Evolutionary conservation across 2,329 filamentous ascomycete genomes (phyloP).

Genomic region (Lecanicillium sp.): DNA sequence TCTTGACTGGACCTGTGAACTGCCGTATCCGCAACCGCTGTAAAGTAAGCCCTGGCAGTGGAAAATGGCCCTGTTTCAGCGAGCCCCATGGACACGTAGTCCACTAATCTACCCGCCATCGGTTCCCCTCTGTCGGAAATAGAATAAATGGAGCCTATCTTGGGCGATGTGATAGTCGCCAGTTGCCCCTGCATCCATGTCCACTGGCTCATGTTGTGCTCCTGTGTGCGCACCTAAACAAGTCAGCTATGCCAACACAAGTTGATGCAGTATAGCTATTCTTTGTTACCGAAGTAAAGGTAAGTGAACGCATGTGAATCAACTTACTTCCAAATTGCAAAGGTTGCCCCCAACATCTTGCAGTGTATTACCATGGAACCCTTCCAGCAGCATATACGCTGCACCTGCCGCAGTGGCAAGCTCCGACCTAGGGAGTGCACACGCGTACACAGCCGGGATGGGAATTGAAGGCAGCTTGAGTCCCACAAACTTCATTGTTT

Average conservation of each 20-base stretch:
- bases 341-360: conserved; percentile 13
- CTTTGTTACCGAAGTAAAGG: too few species aligned
- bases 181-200: conserved; percentile 14
- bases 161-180: conserved; percentile 13
- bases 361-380: conserved; percentile 16
- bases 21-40: conserved; percentile 12
- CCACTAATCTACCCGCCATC: conserved; percentile 12
- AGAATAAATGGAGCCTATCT: conserved; percentile 18
- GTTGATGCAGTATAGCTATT: too few species aligned
- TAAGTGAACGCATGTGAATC: too few species aligned
- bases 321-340: conserved; percentile 14
- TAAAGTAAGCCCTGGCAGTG: conserved; percentile 14
- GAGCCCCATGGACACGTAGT: neutral
- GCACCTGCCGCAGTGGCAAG: conserved; percentile 12
- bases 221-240: conserved; percentile 5
- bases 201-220: conserved; percentile 17
- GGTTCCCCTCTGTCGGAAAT: conserved; percentile 13
- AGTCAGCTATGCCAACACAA: too few species aligned
- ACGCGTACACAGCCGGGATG: conserved; percentile 14
- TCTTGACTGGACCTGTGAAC: neutral
- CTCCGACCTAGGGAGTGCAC: conserved; percentile 11
- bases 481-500: conserved; percentile 13
- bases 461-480: conserved; percentile 7
- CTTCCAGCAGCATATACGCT: conserved; percentile 20
- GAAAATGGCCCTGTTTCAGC: conserved; percentile 13